Evolutionary conservation across 2,329 filamentous ascomycete species (phyloP).

Genomic region (Colletotrichum chrysophilum): DNA sequence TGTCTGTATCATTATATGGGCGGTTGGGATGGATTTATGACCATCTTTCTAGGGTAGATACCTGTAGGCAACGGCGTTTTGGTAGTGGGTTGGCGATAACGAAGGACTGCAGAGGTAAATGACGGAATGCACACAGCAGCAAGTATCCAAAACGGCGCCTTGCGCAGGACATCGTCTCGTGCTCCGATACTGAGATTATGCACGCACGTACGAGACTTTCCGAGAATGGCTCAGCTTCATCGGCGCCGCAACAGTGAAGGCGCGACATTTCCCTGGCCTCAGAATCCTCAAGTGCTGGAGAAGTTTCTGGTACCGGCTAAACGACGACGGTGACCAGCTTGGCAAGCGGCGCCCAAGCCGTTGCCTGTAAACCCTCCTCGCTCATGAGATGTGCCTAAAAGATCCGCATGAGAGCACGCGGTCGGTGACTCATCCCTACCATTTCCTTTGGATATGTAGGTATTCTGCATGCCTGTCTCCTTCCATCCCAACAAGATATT

Average conservation of each 20-base stretch:
- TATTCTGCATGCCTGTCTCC: background rate
- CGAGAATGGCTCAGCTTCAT: background rate
- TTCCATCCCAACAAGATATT: background rate
- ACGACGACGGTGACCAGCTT: background rate
- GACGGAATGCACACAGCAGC: background rate
- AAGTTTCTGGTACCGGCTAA: background rate
- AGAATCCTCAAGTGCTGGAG: background rate
- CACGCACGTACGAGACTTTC: background rate
- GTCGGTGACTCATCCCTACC: background rate
- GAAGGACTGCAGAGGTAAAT: background rate
- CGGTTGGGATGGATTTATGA: background rate
- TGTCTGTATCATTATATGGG: background rate
- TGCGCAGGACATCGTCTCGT: background rate
- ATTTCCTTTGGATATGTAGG: background rate
- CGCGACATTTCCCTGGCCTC: background rate
- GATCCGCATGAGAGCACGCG: background rate
- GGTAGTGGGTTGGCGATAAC: background rate
- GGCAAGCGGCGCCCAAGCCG: background rate
- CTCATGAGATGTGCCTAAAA: background rate
- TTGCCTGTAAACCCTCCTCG: background rate
- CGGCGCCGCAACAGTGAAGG: background rate
- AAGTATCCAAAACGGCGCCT: background rate
- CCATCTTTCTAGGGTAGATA: background rate
- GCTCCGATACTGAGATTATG: background rate
- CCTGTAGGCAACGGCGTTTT: background rate